These are phyloP conservation scores for Talaromyces amestolkiae DNA, from an alignment of 2,329 filamentous ascomycete genomes.

Conservation along the genomic window DNA sequence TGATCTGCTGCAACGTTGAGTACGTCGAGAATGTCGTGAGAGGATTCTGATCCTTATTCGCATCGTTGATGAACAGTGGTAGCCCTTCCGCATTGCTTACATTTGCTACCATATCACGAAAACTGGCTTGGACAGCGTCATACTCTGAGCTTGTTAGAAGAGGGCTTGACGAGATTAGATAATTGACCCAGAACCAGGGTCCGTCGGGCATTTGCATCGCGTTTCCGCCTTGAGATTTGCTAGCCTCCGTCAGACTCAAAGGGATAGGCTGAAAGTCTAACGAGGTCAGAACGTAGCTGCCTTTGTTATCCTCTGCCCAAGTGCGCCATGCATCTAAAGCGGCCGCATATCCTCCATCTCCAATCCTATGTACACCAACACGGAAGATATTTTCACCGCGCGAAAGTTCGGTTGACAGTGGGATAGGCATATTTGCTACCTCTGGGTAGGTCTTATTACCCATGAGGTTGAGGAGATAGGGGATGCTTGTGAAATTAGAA, in stretches of 20 bases:
- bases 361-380: conserved; percentile 31
- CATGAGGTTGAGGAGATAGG: conserved; percentile 16
- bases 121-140: conserved; percentile 31
- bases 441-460: not conserved
- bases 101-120: conserved; percentile 28
- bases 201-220: conserved; percentile 32
- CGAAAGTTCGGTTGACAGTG: conserved; percentile 29
- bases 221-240: conserved; percentile 30
- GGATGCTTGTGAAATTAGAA: conserved; percentile 34
- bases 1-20: conserved; percentile 35
- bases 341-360: conserved; percentile 19
- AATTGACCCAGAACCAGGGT: conserved; percentile 31
- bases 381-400: conserved; percentile 37
- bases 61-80: conserved; percentile 34
- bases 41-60: conserved; percentile 35
- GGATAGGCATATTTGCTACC: conserved; percentile 20
- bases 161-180: conserved; percentile 27
- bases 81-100: conserved; percentile 26
- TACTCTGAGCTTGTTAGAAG: conserved; percentile 26
- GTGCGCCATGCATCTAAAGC: not conserved
- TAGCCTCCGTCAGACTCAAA: conserved; percentile 32
- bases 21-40: conserved; percentile 33
- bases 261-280: conserved; percentile 27
- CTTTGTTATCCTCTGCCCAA: not conserved
- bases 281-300: not conserved